Conservation (phyloP, 2,329 filamentous ascomycete genomes). For the Colletotrichum sp. region DNA sequence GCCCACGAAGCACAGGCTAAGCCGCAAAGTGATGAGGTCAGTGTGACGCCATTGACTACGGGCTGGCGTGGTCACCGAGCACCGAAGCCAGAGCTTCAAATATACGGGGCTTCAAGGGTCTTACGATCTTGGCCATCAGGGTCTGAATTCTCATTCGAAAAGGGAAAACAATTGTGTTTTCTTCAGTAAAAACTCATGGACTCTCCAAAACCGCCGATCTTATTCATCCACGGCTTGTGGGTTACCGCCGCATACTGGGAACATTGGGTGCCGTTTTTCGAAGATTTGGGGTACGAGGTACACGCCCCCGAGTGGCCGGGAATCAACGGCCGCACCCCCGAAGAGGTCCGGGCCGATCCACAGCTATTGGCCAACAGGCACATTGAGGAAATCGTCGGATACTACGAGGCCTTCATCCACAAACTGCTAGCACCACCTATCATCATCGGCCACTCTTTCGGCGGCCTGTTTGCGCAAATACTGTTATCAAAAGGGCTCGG, state of each 20-base stretch:
- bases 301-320: conserved; percentile 28
- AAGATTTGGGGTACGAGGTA: conserved; percentile 23
- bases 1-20: not conserved
- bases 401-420: conserved; percentile 24
- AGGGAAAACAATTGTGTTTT: not conserved
- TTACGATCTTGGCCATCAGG: not conserved
- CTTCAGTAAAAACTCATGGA: not conserved
- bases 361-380: conserved; percentile 17
- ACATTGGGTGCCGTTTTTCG: conserved; percentile 23
- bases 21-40: conserved; percentile 5
- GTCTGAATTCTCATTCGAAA: not conserved
- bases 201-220: conserved; percentile 11
- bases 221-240: conserved; percentile 29
- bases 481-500: conserved; percentile 24
- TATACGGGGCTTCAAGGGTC: not conserved
- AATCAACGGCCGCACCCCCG: conserved; percentile 23
- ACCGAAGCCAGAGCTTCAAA: not conserved
- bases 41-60: conserved; percentile 5
- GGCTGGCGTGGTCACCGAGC: not conserved
- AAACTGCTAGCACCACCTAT: conserved; percentile 24
- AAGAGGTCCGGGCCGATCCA: conserved; percentile 24
- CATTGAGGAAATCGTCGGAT: conserved; percentile 24
- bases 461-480: conserved; percentile 26
- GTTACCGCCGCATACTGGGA: conserved; percentile 28
- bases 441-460: conserved; percentile 28